Conservation (phyloP, 495 filamentous ascomycete genomes). For the Podospora appendiculata region DNA sequence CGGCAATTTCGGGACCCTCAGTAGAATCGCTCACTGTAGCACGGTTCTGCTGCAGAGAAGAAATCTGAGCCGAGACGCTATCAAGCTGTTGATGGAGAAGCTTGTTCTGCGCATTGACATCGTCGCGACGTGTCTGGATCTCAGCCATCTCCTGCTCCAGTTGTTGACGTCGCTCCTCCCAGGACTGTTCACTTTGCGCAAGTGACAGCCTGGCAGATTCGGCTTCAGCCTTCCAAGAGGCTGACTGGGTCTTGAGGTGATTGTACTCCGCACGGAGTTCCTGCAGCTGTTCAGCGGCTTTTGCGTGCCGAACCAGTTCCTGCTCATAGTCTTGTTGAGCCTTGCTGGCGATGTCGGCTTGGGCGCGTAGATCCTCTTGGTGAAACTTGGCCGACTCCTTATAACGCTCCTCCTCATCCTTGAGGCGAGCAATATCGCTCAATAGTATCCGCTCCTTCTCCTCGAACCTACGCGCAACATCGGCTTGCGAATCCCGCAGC, state of each 20-base stretch:
- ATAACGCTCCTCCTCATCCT: conserved; percentile 77
- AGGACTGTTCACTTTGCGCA: conserved; percentile 75
- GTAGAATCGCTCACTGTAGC: conserved; percentile 41
- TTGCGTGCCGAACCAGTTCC: conserved; percentile 88
- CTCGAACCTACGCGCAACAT: conserved; percentile 61
- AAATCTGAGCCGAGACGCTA: conserved; percentile 68
- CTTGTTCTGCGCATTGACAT: conserved; percentile 77
- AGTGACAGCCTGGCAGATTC: conserved; percentile 74
- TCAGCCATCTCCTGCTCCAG: conserved; percentile 81
- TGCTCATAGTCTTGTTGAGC: conserved; percentile 93
- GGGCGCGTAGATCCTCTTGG: conserved; percentile 83
- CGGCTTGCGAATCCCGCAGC: conserved; percentile 68
- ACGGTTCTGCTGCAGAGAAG: conserved; percentile 66
- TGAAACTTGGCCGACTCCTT: conserved; percentile 68
- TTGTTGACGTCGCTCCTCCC: conserved; percentile 69
- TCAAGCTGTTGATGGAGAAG: conserved; percentile 84
- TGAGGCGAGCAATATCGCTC: conserved; percentile 69
- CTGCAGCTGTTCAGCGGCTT: conserved; percentile 78
- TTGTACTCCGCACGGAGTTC: conserved; percentile 71
- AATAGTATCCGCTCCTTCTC: conserved; percentile 73
- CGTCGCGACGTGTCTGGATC: conserved; percentile 66
- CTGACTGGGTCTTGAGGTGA: conserved; percentile 67
- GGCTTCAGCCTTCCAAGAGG: conserved; percentile 62
- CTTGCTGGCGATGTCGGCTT: conserved; percentile 85
- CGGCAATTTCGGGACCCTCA: conserved; percentile 29